Percentiles rank a stretch among this genome's conserved stretches.
These are phyloP conservation scores for Suhomyces xylopsoci DNA, from an alignment of 805 yeast genomes.

Conservation along the genomic window DNA sequence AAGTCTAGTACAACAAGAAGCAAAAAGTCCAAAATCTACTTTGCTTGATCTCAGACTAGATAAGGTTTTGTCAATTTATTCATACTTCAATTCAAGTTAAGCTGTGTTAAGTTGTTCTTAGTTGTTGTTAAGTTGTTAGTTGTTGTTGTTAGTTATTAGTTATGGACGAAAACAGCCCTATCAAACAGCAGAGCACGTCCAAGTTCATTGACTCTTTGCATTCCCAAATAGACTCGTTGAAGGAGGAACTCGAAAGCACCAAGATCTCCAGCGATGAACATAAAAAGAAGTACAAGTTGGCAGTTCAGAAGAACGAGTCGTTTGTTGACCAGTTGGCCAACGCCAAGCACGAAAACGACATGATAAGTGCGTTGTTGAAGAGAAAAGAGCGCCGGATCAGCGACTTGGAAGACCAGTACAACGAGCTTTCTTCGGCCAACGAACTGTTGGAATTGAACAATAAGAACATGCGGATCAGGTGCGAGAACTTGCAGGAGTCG, in stretches of 20 bases:
- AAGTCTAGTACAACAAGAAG: no score
- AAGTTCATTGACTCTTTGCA: constrained; percentile 55
- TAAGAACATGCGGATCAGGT: constrained; percentile 48
- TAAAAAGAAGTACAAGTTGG: constrained; percentile 49
- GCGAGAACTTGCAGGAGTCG: constrained; percentile 46
- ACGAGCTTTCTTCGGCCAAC: constrained; percentile 43
- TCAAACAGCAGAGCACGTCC: constrained; percentile 20
- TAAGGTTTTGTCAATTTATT: no score
- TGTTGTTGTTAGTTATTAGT: no score
- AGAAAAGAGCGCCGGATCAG: constrained; percentile 67
- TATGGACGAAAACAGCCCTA: constrained; percentile 18
- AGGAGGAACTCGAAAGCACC: constrained; percentile 43
- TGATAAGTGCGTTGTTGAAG: constrained; percentile 61
- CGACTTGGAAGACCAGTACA: constrained; percentile 61
- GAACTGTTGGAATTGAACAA: constrained; percentile 50
- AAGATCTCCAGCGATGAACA: constrained; percentile 44
- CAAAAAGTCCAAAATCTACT: no score
- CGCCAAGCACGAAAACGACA: constrained; percentile 74
- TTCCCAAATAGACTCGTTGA: constrained; percentile 40
- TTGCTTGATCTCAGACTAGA: no score
- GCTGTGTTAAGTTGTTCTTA: no score
- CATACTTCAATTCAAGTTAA: no score
- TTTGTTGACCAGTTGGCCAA: constrained; percentile 64
- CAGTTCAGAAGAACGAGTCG: constrained; percentile 49
- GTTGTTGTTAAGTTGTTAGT: no score